A percentile compares a stretch with the other conserved stretches of the same genome.
Evolutionary conservation across 2,329 filamentous ascomycete species (phyloP).

Genomic region (Talaromyces sp.): DNA sequence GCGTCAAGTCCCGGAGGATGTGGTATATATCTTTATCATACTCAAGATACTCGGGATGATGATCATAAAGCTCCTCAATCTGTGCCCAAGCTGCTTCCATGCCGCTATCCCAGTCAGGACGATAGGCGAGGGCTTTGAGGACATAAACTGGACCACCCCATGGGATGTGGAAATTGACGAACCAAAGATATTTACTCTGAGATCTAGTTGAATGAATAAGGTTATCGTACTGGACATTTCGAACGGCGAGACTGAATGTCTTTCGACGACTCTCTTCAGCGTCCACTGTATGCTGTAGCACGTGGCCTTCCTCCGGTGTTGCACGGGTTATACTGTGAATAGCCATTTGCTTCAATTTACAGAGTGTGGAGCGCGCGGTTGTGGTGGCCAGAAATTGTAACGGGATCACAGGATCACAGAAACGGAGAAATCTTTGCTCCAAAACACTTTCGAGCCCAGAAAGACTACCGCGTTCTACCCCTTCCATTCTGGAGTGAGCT

Average conservation of each 20-base stretch:
- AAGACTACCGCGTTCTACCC: background rate
- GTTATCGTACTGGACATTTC: conserved; percentile 1
- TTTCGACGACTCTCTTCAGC: background rate
- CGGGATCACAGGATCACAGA: conserved; percentile 6
- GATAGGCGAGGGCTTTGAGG: background rate
- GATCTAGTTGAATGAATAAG: background rate
- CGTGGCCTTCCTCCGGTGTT: background rate
- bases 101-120: background rate
- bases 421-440: conserved; percentile 4
- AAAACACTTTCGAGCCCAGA: background rate
- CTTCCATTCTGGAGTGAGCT: background rate
- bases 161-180: background rate
- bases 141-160: conserved; percentile 1
- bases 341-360: conserved; percentile 3
- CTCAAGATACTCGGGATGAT: background rate
- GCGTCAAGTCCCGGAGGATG: background rate
- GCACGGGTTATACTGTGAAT: background rate
- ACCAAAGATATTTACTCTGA: background rate
- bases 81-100: background rate
- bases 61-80: conserved; percentile 1
- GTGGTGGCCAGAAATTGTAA: conserved; percentile 10
- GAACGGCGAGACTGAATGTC: background rate
- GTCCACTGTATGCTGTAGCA: background rate
- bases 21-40: background rate
- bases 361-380: conserved; percentile 4